Base-by-base conservation (phyloP, 345 rosid species). In the Carallia pectinifolia region DNA sequence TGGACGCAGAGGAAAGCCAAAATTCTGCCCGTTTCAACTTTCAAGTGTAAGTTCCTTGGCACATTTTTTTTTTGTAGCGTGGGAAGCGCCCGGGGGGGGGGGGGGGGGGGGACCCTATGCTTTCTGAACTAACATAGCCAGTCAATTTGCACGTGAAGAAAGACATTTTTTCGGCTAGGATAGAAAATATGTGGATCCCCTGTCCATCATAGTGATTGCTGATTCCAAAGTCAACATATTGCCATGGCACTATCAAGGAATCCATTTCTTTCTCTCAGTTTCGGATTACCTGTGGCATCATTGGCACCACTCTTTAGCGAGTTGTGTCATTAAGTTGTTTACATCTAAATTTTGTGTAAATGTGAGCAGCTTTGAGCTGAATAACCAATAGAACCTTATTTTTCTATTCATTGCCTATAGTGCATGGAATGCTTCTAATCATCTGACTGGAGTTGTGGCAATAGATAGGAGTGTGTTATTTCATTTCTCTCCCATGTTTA, bases 1-100 rank as follows among this genome's bases (percentile, higher is more conserved):
- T 67, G 91, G 97, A 53, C 90, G 97, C 16, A 83, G 88, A 71
- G 98, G 98, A 81, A 92, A 90, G 77, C 97, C 96, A 0, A 92
- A 90, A 73, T 88, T 92, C 78, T 92, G 92, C 80, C 97, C 94
- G 15, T 92, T 90, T 85, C 82, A 84, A 61, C 92, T 92, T 60
- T 79, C 96, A 61, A 87, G 75, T 81, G 98, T 90, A 86, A 82
- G 87, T 77, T 13, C 53, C 40, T 48, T 55, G 29, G 47, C 33
- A n/a, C 37, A 1, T 27, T 27, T 56, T 3, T 30, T 56, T 1
- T 30, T 62, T 12, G 44, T 7, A 23, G 23, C 23, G 23, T 23
- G 23, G 23, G 23, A 23, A 23, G 23, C 23, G 23, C 23, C 23
- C 23, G 23, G 23, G 23, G 23, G 23, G 23, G 23, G 23, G 23